Conservation (phyloP, 257 asterid species). For the Rubia yunnanensis region DNA sequence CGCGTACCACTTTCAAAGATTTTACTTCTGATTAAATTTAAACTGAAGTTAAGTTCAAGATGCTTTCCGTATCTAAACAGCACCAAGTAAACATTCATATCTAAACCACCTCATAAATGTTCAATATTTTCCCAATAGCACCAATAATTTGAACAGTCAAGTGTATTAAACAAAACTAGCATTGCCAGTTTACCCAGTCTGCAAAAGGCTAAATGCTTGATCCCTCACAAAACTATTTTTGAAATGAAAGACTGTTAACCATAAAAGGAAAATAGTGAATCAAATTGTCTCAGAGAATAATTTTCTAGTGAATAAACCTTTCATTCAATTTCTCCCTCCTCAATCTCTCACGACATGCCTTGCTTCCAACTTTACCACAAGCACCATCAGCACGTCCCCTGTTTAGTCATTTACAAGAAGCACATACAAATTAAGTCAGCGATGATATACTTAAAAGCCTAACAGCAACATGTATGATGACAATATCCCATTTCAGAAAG, state of each 20-base stretch:
- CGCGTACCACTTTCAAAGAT: neutral
- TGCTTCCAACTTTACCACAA: conserved; percentile 47
- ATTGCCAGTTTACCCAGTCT: neutral
- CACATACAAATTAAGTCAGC: neutral
- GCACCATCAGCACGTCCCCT: conserved; percentile 58
- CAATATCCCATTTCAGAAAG: neutral
- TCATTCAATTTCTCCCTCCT: conserved; percentile 82
- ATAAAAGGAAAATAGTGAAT: neutral
- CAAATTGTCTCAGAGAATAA: too few species aligned
- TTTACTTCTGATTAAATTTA: neutral
- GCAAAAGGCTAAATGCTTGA: neutral
- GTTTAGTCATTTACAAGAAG: conserved; percentile 12
- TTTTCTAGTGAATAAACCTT: conserved; percentile 26
- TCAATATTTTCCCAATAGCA: neutral
- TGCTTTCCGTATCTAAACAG: neutral
- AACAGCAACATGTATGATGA: neutral
- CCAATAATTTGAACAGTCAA: neutral
- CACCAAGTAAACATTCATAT: neutral
- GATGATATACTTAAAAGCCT: neutral
- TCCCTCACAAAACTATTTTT: neutral
- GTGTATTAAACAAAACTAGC: neutral
- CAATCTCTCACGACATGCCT: conserved; percentile 85
- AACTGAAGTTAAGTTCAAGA: neutral
- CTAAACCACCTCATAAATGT: neutral
- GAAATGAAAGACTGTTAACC: neutral